Conservation (phyloP, 148 eudicot species). For the Suaeda aralocaspica region DNA sequence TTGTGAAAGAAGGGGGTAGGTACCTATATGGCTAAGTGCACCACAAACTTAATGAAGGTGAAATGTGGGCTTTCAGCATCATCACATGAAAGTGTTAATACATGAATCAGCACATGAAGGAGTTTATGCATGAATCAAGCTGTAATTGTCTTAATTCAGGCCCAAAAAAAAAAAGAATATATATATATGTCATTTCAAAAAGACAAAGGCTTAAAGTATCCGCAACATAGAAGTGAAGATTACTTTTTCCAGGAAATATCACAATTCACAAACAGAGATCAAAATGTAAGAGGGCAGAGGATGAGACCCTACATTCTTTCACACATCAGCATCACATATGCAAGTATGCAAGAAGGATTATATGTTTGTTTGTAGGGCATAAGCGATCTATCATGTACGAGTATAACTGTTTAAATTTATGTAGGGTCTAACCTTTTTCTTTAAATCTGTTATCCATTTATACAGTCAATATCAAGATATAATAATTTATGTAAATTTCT, state of each 20-base stretch:
- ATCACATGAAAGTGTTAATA: too few species aligned
- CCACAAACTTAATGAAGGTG: neutral
- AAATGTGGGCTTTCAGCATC: slow-evolving; percentile 7
- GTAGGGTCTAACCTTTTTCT: slow-evolving; percentile 1
- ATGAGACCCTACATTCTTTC: slow-evolving; percentile 11
- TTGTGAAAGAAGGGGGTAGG: too few species aligned
- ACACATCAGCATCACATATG: too few species aligned
- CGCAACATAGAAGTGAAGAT: neutral
- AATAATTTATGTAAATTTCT: too few species aligned
- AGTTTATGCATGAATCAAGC: neutral
- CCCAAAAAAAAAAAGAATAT: neutral
- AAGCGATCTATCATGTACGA: too few species aligned
- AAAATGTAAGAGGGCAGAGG: neutral
- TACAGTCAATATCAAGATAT: too few species aligned
- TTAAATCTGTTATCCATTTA: too few species aligned
- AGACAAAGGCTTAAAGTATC: slow-evolving; percentile 22
- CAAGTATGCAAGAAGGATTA: slow-evolving; percentile 1
- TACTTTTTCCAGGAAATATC: neutral
- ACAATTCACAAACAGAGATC: slow-evolving; percentile 8
- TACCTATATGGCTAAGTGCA: too few species aligned
- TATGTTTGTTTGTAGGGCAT: slow-evolving; percentile 10
- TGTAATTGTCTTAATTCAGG: slow-evolving; percentile 12
- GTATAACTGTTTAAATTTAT: too few species aligned
- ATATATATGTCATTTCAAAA: slow-evolving; percentile 19
- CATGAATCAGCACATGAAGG: neutral